A percentile compares a stretch with the other conserved stretches of the same genome.
Evolutionary conservation across 768 basidiomycete species (phyloP).

Genomic region (Phylloporus sp.): DNA sequence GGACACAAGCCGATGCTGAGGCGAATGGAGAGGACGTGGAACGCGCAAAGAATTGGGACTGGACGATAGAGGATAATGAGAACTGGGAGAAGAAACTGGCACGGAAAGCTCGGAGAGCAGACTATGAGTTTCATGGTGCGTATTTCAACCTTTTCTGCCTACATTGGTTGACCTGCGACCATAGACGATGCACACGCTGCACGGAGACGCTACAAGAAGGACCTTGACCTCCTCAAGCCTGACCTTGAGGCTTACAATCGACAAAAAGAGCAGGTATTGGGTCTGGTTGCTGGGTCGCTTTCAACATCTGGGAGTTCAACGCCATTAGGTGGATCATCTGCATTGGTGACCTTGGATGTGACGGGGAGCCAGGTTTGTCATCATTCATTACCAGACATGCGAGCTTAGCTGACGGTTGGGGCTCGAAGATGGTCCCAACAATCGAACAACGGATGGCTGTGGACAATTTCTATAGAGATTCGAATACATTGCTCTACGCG

Average conservation of each 20-base stretch:
- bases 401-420: conserved; percentile 8
- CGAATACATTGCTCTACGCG: conserved; percentile 88
- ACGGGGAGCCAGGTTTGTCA: conserved; percentile 38
- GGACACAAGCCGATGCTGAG: conserved; percentile 83
- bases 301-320: conserved; percentile 35
- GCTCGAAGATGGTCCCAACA: conserved; percentile 45
- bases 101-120: conserved; percentile 77
- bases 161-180: neutral
- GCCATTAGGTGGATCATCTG: conserved; percentile 29
- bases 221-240: conserved; percentile 83
- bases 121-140: conserved; percentile 90
- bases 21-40: conserved; percentile 92
- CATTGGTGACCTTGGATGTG: conserved; percentile 51
- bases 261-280: conserved; percentile 84
- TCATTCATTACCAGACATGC: conserved; percentile 5
- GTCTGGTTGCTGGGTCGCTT: conserved; percentile 67
- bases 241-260: conserved; percentile 83
- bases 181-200: conserved; percentile 90
- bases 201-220: conserved; percentile 86
- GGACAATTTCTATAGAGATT: conserved; percentile 88
- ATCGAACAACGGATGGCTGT: conserved; percentile 63
- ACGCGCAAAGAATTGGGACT: conserved; percentile 95
- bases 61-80: conserved; percentile 29
- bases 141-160: neutral
- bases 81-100: conserved; percentile 52